Evolutionary conservation across 1,284 basidiomycete genomes (phyloP).

Genomic region (Ganoderma meredithae): DNA sequence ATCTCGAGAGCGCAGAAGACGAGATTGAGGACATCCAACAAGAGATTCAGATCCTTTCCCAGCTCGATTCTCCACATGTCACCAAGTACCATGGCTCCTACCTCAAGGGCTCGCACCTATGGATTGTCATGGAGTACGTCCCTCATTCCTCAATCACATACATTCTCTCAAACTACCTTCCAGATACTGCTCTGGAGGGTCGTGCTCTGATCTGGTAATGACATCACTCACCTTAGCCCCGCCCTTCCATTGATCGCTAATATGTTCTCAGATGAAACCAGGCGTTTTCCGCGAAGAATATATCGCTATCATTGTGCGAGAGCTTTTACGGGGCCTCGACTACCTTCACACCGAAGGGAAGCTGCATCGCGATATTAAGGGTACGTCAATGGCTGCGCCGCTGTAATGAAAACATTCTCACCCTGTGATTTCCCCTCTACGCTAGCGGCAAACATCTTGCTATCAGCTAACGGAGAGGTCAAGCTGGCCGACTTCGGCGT

Average conservation of each 20-base stretch:
- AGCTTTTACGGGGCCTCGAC: slow-evolving; percentile 91
- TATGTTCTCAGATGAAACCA: slow-evolving; percentile 87
- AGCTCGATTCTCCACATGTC: slow-evolving; percentile 94
- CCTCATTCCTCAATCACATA: slow-evolving; percentile 30
- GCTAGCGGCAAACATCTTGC: slow-evolving; percentile 91
- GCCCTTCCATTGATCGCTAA: slow-evolving; percentile 25
- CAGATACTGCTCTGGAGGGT: slow-evolving; percentile 87
- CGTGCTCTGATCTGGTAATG: slow-evolving; percentile 82
- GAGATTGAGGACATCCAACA: slow-evolving; percentile 99
- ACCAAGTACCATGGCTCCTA: slow-evolving; percentile 98
- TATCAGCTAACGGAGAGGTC: slow-evolving; percentile 95
- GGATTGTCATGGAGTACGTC: slow-evolving; percentile 98
- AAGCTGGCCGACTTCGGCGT: slow-evolving; percentile 99
- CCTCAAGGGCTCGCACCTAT: slow-evolving; percentile 93
- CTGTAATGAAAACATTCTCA: not conserved
- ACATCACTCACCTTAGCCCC: slow-evolving; percentile 31
- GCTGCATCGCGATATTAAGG: slow-evolving; percentile 98
- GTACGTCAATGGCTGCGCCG: slow-evolving; percentile 49
- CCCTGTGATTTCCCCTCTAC: not conserved
- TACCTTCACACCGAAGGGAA: slow-evolving; percentile 97
- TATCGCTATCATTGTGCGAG: slow-evolving; percentile 95
- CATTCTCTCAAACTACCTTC: slow-evolving; percentile 24
- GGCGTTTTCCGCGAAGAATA: slow-evolving; percentile 98
- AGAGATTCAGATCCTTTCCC: slow-evolving; percentile 98
- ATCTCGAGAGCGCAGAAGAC: slow-evolving; percentile 98